Percentiles rank a stretch among this genome's conserved stretches.
Evolutionary conservation across 2,329 filamentous ascomycete genomes (phyloP).

Genomic region (Metarhizium rileyi): DNA sequence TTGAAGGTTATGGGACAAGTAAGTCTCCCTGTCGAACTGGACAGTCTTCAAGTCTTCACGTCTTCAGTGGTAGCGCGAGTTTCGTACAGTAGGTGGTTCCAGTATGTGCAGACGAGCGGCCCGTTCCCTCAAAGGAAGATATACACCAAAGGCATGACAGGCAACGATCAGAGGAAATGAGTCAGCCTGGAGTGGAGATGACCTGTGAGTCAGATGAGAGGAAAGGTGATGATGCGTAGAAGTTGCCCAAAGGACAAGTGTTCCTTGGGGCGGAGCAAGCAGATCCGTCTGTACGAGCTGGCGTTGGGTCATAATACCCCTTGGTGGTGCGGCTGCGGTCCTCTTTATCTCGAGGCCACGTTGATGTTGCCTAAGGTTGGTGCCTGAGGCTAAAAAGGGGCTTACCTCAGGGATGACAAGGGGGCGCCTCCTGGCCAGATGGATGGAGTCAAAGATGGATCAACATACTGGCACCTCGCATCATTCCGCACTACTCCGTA

Average conservation of each 20-base stretch:
- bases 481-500: not conserved
- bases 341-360: conserved; percentile 20
- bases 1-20: too few relatives aligned
- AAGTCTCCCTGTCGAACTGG: too few relatives aligned
- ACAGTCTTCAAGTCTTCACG: not conserved
- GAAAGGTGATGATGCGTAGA: conserved; percentile 4
- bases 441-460: not conserved
- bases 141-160: conserved; percentile 14
- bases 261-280: not conserved
- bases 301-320: not conserved
- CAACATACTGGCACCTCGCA: not conserved
- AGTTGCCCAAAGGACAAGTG: conserved; percentile 8
- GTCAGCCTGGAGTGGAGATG: conserved; percentile 11
- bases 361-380: conserved; percentile 13
- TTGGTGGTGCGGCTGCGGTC: not conserved
- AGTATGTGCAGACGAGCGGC: conserved; percentile 3
- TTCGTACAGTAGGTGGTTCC: not conserved
- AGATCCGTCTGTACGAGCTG: too few relatives aligned
- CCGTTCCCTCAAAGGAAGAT: conserved; percentile 10
- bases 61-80: not conserved
- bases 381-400: conserved; percentile 22
- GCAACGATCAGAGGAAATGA: conserved; percentile 12
- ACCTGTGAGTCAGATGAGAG: conserved; percentile 14
- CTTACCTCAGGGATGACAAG: conserved; percentile 1
- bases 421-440: not conserved